Base-by-base conservation (phyloP, 2,329 filamentous ascomycete genomes). In the Exophiala bonariae region DNA sequence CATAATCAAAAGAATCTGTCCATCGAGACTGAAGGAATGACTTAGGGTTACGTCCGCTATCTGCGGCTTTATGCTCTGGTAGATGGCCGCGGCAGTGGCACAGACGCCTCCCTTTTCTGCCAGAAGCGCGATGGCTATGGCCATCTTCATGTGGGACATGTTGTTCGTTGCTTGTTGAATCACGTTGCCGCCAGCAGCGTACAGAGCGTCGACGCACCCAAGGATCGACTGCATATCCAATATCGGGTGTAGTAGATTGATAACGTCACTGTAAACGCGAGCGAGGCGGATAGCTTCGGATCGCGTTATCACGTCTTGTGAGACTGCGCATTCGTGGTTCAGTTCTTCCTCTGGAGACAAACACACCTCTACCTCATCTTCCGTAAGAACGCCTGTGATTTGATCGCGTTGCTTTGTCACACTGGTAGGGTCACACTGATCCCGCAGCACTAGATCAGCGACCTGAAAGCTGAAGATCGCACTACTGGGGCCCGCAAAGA, bases 401-500 rank as follows among this genome's bases (percentile, higher is more conserved):
- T n/a, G n/a, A n/a, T n/a, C n/a, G n/a, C n/a, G n/a, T n/a, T n/a
- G n/a, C n/a, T n/a, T n/a, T n/a, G n/a, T n/a, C n/a, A n/a, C n/a
- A n/a, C n/a, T n/a, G n/a, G n/a, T n/a, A n/a, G n/a, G n/a, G n/a
- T n/a, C n/a, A n/a, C n/a, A n/a, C n/a, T n/a, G n/a, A n/a, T n/a
- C n/a, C n/a, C n/a, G n/a, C n/a, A n/a, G n/a, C n/a, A n/a, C n/a
- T n/a, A n/a, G n/a, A n/a, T n/a, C n/a, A n/a, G 46, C 46, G n/a
- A 49, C 26, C 16, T 41, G 23, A 7, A 49, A 40, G 36, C 46
- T 49, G 46, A 44, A 49, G 23, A 44, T 26, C 10, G 46, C 33
- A 37, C 46, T 49, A 9, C 40, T 49, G 6, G 46, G 46, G 26
- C 46, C 46, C 14, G 46, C 46, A 34, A 44, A 49, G 19, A 39